Base-by-base conservation (phyloP, 495 filamentous ascomycete species). In the Xylaria curta region DNA sequence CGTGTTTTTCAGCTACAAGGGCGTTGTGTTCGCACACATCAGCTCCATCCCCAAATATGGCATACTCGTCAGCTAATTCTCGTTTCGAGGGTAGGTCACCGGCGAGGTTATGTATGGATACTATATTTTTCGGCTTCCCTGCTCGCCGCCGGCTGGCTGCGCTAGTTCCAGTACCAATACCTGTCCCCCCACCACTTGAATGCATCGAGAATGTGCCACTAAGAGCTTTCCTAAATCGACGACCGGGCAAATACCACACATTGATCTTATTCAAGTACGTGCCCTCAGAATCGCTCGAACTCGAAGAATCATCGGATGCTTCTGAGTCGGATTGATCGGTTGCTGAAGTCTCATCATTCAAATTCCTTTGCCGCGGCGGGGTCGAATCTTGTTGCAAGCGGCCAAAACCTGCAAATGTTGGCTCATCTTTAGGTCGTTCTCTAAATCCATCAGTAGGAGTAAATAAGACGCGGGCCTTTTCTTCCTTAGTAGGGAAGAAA, bases 321-420 rank as follows among this genome's bases (percentile, higher is more conserved):
- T 92, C 91, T 7, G 91, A 93, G 64, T 78, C 73, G 44, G 81
- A 76, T 74, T 83, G 68, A 72, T 87, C 78, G 70, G 87, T 81
- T 78, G 84, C 44, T 75, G 88, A 79, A 78, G 85, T 54, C 82
- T 90, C 79, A 74, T 87, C 75, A 81, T 91, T 76, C 82, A 85
- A 65, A 44, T 73, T 79, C 42, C 79, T 81, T 10, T 83, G 81
- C 38, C 83, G 83, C 3, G 82, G 80, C n/a, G 82, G 81, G 44
- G 85, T 81, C 8, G 81, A 83, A 68, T 87, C 83, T 46, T 83
- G 82, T 10, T 83, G 76, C 19, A 98, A 82, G 31, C 94, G 89
- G n/a, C 94, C 94, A 83, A 98, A 97, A 2, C 91, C 90, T 72
- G 95, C 93, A 84, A 97, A 97, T 8, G 91, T 88, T 66, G 88